phyloP scores from a whole-genome alignment of 345 rosid genomes.

The Rhodamnia argentea region DNA sequence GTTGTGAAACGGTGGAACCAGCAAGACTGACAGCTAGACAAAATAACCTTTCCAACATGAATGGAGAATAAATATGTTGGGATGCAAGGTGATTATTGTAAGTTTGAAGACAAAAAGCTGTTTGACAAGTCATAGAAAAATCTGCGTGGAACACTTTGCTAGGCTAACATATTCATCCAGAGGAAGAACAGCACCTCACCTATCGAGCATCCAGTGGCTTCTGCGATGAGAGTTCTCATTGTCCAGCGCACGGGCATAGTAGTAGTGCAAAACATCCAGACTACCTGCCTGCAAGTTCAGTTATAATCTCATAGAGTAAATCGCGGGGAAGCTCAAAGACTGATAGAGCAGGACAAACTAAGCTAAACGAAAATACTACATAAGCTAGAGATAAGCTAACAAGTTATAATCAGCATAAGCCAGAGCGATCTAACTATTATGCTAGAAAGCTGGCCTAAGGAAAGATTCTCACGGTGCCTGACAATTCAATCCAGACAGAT shows the following conservation, averaged over 20 bases:
- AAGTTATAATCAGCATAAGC: too few species aligned
- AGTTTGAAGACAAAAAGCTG: background rate
- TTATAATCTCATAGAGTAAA: background rate
- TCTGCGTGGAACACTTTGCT: background rate
- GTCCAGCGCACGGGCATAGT: slow-evolving; percentile 85
- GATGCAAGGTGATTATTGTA: background rate
- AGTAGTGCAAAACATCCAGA: slow-evolving; percentile 79
- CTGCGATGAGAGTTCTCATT: slow-evolving; percentile 76
- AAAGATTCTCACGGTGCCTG: too few species aligned
- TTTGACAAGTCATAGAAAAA: background rate
- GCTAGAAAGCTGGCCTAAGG: too few species aligned
- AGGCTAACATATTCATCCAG: background rate
- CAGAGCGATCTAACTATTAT: too few species aligned
- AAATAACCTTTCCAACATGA: background rate
- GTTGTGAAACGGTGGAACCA: background rate
- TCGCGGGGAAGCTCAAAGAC: background rate
- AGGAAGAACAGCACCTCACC: slow-evolving; percentile 27
- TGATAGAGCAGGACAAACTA: too few species aligned
- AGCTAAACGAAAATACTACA: too few species aligned
- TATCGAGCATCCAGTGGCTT: slow-evolving; percentile 91
- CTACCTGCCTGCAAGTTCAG: slow-evolving; percentile 47
- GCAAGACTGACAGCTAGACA: background rate
- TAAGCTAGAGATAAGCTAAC: too few species aligned
- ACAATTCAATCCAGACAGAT: too few species aligned
- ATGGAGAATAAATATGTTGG: background rate